Conservation (phyloP, 495 filamentous ascomycete genomes). For the Hamigera avellanea region DNA sequence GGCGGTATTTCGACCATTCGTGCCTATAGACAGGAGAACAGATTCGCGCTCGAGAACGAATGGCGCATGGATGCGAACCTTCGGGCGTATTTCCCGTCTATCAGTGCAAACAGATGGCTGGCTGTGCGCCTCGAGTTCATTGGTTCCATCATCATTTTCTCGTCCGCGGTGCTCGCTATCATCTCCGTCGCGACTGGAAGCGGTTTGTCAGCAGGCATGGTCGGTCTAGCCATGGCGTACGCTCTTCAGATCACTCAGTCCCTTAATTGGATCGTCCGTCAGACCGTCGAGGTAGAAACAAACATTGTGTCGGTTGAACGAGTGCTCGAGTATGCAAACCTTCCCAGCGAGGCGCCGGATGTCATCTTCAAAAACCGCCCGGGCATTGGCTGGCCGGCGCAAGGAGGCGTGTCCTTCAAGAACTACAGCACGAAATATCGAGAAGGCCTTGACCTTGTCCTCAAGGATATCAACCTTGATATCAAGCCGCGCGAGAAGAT, state of each 20-base stretch:
- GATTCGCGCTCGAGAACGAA: slow-evolving; percentile 91
- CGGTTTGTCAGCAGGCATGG: slow-evolving; percentile 60
- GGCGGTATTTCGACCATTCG: slow-evolving; percentile 95
- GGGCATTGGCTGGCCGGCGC: slow-evolving; percentile 80
- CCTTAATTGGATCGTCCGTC: slow-evolving; percentile 99
- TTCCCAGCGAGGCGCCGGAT: slow-evolving; percentile 93
- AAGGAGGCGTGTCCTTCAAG: slow-evolving; percentile 81
- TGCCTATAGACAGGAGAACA: slow-evolving; percentile 77
- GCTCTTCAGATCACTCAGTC: slow-evolving; percentile 94
- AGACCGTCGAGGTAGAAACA: slow-evolving; percentile 98
- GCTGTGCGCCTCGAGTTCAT: slow-evolving; percentile 94
- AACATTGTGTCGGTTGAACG: slow-evolving; percentile 99
- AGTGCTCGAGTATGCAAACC: slow-evolving; percentile 86
- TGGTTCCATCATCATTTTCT: slow-evolving; percentile 86
- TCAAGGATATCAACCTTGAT: slow-evolving; percentile 82
- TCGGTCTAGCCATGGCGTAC: slow-evolving; percentile 94
- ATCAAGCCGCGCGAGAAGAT: slow-evolving; percentile 97
- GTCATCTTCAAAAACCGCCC: slow-evolving; percentile 81
- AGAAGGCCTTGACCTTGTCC: slow-evolving; percentile 74
- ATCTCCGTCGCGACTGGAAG: slow-evolving; percentile 65
- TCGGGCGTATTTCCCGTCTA: slow-evolving; percentile 90
- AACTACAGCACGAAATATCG: slow-evolving; percentile 93
- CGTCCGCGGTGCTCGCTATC: slow-evolving; percentile 72
- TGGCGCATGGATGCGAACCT: slow-evolving; percentile 96
- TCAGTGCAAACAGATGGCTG: slow-evolving; percentile 93